Evolutionary conservation across 2,329 filamentous ascomycete species (phyloP).

Genomic region (Akanthomyces uredinophilus): DNA sequence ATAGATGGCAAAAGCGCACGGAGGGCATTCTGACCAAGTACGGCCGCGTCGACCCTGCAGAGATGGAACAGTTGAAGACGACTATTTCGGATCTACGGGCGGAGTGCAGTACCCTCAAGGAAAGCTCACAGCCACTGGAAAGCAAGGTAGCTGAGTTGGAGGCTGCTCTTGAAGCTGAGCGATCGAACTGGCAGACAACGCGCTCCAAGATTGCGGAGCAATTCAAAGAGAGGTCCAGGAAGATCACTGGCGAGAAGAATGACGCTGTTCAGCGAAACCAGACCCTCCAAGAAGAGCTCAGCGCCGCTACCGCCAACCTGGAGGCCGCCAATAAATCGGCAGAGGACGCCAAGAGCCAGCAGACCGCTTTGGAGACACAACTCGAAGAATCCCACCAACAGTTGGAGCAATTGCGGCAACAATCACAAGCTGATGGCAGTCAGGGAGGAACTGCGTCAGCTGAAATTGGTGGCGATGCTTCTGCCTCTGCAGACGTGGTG

Average conservation of each 20-base stretch:
- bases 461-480: conserved; percentile 33
- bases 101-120: conserved; percentile 56
- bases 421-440: conserved; percentile 23
- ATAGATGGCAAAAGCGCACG: conserved; percentile 92
- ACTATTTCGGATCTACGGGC: conserved; percentile 61
- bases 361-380: conserved; percentile 36
- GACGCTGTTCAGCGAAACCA: conserved; percentile 48
- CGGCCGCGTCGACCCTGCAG: conserved; percentile 87
- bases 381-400: conserved; percentile 39
- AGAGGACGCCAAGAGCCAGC: conserved; percentile 29
- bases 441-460: conserved; percentile 34
- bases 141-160: conserved; percentile 50
- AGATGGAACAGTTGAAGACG: conserved; percentile 83
- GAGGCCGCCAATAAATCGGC: conserved; percentile 39
- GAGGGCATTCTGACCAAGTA: conserved; percentile 96
- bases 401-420: conserved; percentile 33
- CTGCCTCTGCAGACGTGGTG: conserved; percentile 42
- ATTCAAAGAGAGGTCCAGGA: conserved; percentile 55
- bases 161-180: conserved; percentile 48
- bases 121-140: conserved; percentile 46
- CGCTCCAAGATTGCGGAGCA: conserved; percentile 54
- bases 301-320: conserved; percentile 49
- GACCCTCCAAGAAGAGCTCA: conserved; percentile 46
- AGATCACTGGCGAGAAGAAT: conserved; percentile 49
- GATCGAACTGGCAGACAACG: conserved; percentile 47